A percentile compares a stretch with the other conserved stretches of the same genome.
Evolutionary conservation across 2,329 filamentous ascomycete species (phyloP).

Genomic region (Decorospora gaudefroyi): DNA sequence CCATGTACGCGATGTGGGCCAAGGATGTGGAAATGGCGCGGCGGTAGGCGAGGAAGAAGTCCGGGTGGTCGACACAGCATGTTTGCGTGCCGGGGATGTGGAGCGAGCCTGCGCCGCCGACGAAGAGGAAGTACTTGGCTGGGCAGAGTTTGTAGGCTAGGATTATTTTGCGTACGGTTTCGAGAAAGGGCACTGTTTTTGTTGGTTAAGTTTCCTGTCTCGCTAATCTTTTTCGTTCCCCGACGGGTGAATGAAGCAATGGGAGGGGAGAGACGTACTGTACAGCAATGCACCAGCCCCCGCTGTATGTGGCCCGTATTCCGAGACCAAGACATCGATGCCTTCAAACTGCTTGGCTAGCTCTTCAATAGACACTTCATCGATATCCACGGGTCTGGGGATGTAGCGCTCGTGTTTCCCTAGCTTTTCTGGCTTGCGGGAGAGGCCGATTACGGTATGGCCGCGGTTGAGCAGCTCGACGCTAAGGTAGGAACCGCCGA

Average conservation of each 20-base stretch:
- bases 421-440: conserved; percentile 40
- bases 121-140: conserved; percentile 42
- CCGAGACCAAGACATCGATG: conserved; percentile 41
- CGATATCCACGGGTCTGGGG: conserved; percentile 36
- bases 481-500: conserved; percentile 42
- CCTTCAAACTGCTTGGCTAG: conserved; percentile 35
- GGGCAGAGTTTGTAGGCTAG: conserved; percentile 36
- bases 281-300: conserved; percentile 37
- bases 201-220: background rate
- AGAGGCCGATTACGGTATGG: conserved; percentile 43
- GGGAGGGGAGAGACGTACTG: conserved; percentile 26
- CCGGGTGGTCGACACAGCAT: conserved; percentile 39
- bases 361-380: conserved; percentile 26
- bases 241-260: no score
- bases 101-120: conserved; percentile 43
- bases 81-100: conserved; percentile 31
- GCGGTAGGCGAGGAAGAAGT: conserved; percentile 44
- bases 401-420: conserved; percentile 40
- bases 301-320: conserved; percentile 42
- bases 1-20: conserved; percentile 44
- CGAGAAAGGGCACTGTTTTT: conserved; percentile 41
- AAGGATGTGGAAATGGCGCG: conserved; percentile 43
- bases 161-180: conserved; percentile 42
- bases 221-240: background rate
- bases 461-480: conserved; percentile 44